Conservation (phyloP, 1,284 basidiomycete genomes). For the Paramarasmius palmivorus region DNA sequence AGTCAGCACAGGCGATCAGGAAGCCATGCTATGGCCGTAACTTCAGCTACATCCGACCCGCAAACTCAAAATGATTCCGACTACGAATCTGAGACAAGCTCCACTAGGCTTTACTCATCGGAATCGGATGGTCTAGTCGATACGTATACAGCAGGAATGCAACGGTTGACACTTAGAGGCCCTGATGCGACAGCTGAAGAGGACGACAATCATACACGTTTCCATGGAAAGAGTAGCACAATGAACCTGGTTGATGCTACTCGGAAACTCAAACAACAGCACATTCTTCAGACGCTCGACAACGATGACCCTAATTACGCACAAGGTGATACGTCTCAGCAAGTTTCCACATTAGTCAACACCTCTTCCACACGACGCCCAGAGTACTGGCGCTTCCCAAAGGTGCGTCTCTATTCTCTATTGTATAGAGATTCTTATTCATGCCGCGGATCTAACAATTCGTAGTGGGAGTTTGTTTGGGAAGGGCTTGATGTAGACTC, state of each 20-base stretch:
- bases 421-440: not conserved
- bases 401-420: constrained; percentile 25
- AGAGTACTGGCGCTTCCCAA: constrained; percentile 39
- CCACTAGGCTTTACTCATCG: constrained; percentile 30
- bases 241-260: constrained; percentile 54
- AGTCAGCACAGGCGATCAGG: too few relatives aligned
- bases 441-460: constrained; percentile 2
- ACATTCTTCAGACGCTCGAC: constrained; percentile 36
- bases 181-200: constrained; percentile 29
- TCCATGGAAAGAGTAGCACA: constrained; percentile 65
- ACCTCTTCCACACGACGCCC: constrained; percentile 27
- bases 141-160: constrained; percentile 28
- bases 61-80: too few relatives aligned
- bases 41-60: not conserved
- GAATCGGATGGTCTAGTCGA: constrained; percentile 35
- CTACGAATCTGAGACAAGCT: constrained; percentile 34
- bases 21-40: too few relatives aligned
- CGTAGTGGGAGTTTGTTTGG: constrained; percentile 61
- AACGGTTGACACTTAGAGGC: constrained; percentile 38
- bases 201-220: constrained; percentile 43
- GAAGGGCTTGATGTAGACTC: constrained; percentile 45
- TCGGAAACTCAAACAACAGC: constrained; percentile 51
- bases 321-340: not conserved
- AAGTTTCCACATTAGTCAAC: not conserved
- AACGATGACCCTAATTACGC: constrained; percentile 1